Evolutionary conservation across 2,329 filamentous ascomycete genomes (phyloP).

Genomic region (Thelonectria discophora): DNA sequence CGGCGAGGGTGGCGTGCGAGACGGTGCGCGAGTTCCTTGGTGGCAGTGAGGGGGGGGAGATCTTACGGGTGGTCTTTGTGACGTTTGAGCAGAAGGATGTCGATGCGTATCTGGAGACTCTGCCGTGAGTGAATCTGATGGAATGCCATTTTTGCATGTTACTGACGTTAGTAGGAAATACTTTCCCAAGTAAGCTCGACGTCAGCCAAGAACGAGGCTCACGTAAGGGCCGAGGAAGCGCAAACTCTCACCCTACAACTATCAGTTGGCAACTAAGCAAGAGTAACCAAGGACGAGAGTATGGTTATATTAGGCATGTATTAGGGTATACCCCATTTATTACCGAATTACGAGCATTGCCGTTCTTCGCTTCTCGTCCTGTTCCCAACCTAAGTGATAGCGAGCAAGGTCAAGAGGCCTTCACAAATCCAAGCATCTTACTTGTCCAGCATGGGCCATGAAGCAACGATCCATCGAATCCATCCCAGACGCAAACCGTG

Average conservation of each 20-base stretch:
- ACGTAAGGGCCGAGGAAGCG: too few relatives aligned
- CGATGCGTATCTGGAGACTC: slow-evolving; percentile 70
- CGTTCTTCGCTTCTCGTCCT: too few relatives aligned
- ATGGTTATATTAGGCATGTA: too few relatives aligned
- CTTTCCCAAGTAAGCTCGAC: slow-evolving; percentile 31
- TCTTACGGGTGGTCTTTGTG: slow-evolving; percentile 85
- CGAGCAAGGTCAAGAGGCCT: too few relatives aligned
- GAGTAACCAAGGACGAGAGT: too few relatives aligned
- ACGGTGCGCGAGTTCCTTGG: slow-evolving; percentile 66
- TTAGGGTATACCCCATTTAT: too few relatives aligned
- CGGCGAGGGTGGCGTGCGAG: slow-evolving; percentile 75
- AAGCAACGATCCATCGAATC: neutral
- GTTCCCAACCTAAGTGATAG: too few relatives aligned
- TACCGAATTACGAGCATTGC: too few relatives aligned
- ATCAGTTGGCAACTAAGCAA: too few relatives aligned
- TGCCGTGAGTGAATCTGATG: slow-evolving; percentile 69
- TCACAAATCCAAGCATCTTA: too few relatives aligned
- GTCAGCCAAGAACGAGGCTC: too few relatives aligned
- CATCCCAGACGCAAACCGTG: neutral
- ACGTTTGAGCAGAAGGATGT: slow-evolving; percentile 84
- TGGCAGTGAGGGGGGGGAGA: slow-evolving; percentile 53
- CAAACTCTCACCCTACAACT: too few relatives aligned
- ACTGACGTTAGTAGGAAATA: slow-evolving; percentile 29
- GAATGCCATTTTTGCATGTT: neutral
- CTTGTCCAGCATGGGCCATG: neutral